Evolutionary conservation across 2,329 filamentous ascomycete species (phyloP), one percentile per base, ranked within the genome.

Genomic region (Exophiala dermatitidis): DNA sequence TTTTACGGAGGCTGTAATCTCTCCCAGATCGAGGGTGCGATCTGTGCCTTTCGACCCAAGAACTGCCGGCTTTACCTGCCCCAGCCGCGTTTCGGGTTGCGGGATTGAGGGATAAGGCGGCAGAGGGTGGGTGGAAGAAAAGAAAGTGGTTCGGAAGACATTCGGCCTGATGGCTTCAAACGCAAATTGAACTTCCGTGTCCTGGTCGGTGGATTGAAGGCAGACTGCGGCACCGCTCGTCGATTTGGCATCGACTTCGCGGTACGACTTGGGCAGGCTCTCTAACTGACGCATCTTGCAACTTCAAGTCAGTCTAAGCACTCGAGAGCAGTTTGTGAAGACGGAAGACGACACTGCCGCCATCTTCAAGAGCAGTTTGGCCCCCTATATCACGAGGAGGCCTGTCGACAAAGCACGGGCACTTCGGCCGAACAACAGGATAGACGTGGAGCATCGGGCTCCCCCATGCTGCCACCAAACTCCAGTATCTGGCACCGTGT

Each of bases 101-200:
- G 66, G 66, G 3, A 80, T 74, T 50, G 81, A 84, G 5, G 84
- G 84, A 62, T 81, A 80, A 1, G 84, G 84, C 30, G 85, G 82
- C 1, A 85, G 65, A 4, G 80, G 80, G 62, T 87, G 83, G 2
- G 74, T 73, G 9, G 73, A 63, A 0, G 84, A 83, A 1, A 78
- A 76, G 64, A 87, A 87, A 0, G 81, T 83, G 1, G 84, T 85
- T 40, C 84, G 74, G 68, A 87, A 88, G 10, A 87, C 70, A 47
- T 83, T 83, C 19, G 76, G 72, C 10, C 77, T 75, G 31, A 88
- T 62, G 0, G 78, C 74, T 64, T 86, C 80, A 57, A 88, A 85
- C 0, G 74, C 73, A 64, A 87, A 88, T 10, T 74, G 67, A 54
- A 81, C 79, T 0, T 72, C 59, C 29, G 65, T 68, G 1, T 73